Evolutionary conservation across 805 yeast species (phyloP).

Genomic region (Myxozyma melibiosi): DNA sequence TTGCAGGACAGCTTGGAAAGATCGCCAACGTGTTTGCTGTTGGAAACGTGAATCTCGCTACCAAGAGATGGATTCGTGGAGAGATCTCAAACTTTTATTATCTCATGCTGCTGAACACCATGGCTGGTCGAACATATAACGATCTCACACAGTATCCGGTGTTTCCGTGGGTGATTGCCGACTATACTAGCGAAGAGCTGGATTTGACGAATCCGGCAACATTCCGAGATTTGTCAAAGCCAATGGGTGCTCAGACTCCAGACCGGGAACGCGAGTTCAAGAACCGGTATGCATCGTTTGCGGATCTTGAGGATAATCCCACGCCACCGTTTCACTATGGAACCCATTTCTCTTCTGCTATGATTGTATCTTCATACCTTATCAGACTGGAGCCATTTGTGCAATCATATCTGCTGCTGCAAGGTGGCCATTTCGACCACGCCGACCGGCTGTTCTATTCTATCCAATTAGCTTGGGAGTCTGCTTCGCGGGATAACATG

Average conservation of each 20-base stretch:
- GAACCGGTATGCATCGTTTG: constrained; percentile 73
- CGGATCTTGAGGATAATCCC: constrained; percentile 57
- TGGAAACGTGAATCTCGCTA: constrained; percentile 48
- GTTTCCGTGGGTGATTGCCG: constrained; percentile 89
- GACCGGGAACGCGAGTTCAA: constrained; percentile 63
- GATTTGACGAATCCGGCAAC: constrained; percentile 63
- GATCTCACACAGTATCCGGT: constrained; percentile 90
- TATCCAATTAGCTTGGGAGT: constrained; percentile 74
- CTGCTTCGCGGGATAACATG: constrained; percentile 76
- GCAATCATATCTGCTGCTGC: constrained; percentile 72
- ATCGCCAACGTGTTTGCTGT: constrained; percentile 51
- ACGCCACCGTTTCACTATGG: constrained; percentile 89
- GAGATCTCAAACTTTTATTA: constrained; percentile 82
- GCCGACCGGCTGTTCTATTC: constrained; percentile 82
- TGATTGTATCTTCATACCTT: constrained; percentile 83
- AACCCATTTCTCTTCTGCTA: constrained; percentile 90
- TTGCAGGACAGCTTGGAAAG: constrained; percentile 46
- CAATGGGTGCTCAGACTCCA: constrained; percentile 85
- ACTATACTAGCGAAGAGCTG: constrained; percentile 70
- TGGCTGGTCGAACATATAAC: constrained; percentile 87
- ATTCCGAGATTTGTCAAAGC: constrained; percentile 77
- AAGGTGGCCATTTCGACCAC: constrained; percentile 87
- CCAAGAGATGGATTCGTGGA: constrained; percentile 74
- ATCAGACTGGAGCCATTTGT: constrained; percentile 80
- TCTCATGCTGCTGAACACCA: constrained; percentile 73